Evolutionary conservation across 352 stramenopile genomes (phyloP), one percentile per base, ranked within the genome.

Genomic region (Globisporangium okanoganense): DNA sequence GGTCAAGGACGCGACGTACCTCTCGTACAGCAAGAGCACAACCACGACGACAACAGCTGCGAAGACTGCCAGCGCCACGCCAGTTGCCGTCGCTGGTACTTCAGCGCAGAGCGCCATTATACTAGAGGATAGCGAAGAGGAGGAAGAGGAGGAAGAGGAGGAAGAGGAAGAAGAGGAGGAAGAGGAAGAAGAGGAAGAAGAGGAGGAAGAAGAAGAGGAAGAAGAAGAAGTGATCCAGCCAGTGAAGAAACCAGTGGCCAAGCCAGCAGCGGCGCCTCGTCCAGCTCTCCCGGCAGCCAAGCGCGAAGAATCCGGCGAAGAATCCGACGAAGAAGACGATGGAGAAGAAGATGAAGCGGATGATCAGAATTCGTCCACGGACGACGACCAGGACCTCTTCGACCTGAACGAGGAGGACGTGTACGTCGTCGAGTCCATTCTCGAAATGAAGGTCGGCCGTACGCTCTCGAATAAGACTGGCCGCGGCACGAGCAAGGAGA

Each of bases 361-460:
- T 14, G 73, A 62, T 1, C 64, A 62, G 3, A 72, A 76, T 36
- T 89, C 79, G 7, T 88, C 79, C 1, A 91, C 82, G 6, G 79
- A 89, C 29, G 82, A 81, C 16, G 82, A 91, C 14, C 44, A 83
- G 2, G 82, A 79, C 22, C 57, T 85, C 25, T 91, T 89, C 59
- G 79, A 89, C 48, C 62, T 91, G 48, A 82, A 87, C 49, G 82
- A 89, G 60, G 82, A 88, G 20, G 82, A 91, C 44, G 78, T 91
- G 31, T 89, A 82, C 38, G 72, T 88, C 18, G 82, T 91, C 12
- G 82, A 91, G 60, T 79, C 77, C 5, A 88, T 91, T 33, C 58
- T 91, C n/a, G 76, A 83, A 40, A 70, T 87, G 24, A 89, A 88
- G 61, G 66, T 78, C 50, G 81, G 81, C 10, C 70, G 77, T 9